Evolutionary conservation across 139 green algal species (phyloP), one percentile per base, ranked within the genome.

Genomic region (Picochlorum sp.): DNA sequence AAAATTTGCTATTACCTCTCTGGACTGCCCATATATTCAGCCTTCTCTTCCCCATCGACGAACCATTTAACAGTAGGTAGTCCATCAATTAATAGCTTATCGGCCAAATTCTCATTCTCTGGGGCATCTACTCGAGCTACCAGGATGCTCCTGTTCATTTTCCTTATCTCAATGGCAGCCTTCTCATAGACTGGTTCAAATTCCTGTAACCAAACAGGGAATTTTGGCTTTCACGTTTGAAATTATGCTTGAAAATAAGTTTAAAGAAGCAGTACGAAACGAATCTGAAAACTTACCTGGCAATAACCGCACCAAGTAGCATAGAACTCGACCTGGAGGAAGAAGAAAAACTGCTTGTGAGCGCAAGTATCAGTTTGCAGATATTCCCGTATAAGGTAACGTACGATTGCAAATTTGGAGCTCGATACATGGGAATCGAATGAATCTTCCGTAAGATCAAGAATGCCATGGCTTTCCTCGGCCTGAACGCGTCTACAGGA

Each of bases 11-110:
- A 16, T 47, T 47, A 47, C 39, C 20, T 47, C 20, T 47, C 70
- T 9, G 84, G 78, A 24, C 85, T 82, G 40, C 72, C 68, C 13
- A 81, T 82, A 33, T 50, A 64, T 73, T 88, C 92, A 47, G 91
- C 85, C 2, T 57, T 62, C 9, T 78, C 30, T 65, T 90, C 74
- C 40, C 85, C 86, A 32, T 91, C 65, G 24, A 87, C 69, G 61
- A 95, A 91, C 85, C 85, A 95, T 73, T 89, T 88, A 54, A 94
- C 43, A 7, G 86, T 93, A 43, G 86, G 86, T 69, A 88, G 90
- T 41, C 85, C 85, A 62, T 83, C 35, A 16, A 73, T 33, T 14
- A 63, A 59, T 32, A 75, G 84, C 65, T 84, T 81, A 43, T 63
- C 52, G 12, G 44, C 83, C 16, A 86, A 51, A 2, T 77, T 67